These are phyloP conservation scores for Cercospora zeina DNA, from an alignment of 2,329 filamentous ascomycete genomes.

Conservation along the genomic window DNA sequence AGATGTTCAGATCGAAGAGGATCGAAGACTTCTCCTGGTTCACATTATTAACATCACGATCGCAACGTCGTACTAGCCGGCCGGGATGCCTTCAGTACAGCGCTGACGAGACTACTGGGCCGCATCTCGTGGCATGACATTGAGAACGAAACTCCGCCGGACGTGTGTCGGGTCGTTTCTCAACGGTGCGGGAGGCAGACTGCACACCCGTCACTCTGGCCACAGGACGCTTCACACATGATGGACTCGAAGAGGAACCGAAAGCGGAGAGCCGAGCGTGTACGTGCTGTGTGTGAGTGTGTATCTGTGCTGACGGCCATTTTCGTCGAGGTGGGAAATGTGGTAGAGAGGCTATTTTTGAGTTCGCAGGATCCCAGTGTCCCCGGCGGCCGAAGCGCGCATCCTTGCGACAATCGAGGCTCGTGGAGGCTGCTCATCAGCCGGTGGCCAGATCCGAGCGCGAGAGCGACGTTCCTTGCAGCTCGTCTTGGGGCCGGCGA, in stretches of 20 bases:
- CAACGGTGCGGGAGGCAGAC: background rate
- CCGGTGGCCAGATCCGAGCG: conserved; percentile 12
- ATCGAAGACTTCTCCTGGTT: background rate
- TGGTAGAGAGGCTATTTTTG: conserved; percentile 18
- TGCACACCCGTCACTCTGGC: background rate
- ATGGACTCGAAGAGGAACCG: conserved; percentile 1
- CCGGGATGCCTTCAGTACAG: background rate
- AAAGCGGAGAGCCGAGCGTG: conserved; percentile 14
- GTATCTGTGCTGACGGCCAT: no score
- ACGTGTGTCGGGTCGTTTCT: conserved; percentile 2
- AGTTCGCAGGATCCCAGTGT: conserved; percentile 13
- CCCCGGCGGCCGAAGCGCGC: conserved; percentile 11
- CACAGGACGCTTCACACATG: background rate
- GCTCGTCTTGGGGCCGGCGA: background rate
- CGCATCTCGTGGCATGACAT: no score
- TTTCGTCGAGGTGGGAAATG: background rate
- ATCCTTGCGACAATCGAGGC: conserved; percentile 16
- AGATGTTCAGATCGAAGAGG: background rate
- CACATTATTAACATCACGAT: conserved; percentile 1
- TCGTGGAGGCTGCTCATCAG: conserved; percentile 5
- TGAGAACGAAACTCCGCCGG: conserved; percentile 1
- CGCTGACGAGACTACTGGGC: background rate
- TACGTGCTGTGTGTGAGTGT: background rate
- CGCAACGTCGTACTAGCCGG: background rate
- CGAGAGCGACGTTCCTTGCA: conserved; percentile 18